Conservation (phyloP, 2,329 filamentous ascomycete genomes). For the Sporothrix brunneoviolacea region DNA sequence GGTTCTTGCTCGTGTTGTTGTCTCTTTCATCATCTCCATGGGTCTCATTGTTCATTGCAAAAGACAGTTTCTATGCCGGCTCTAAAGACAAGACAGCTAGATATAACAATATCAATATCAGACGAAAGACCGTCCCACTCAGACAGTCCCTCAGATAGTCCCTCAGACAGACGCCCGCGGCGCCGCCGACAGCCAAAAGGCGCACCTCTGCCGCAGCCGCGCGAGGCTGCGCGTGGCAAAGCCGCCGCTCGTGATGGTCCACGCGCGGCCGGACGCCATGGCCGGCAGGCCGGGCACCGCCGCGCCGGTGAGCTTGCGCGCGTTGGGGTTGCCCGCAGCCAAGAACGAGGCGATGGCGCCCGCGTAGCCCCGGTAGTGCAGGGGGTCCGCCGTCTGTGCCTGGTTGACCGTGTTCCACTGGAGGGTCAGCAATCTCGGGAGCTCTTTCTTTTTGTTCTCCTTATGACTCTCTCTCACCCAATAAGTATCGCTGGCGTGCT, state of each 20-base stretch:
- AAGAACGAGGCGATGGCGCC: conserved; percentile 57
- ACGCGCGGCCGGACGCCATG: conserved; percentile 38
- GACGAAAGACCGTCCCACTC: too few relatives aligned
- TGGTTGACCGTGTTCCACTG: conserved; percentile 51
- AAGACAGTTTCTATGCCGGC: too few relatives aligned
- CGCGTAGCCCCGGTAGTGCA: conserved; percentile 49
- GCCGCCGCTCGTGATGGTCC: conserved; percentile 40
- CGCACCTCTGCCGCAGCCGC: conserved; percentile 41
- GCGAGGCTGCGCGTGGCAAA: conserved; percentile 34
- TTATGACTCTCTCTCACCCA: too few relatives aligned
- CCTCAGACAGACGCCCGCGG: conserved; percentile 9
- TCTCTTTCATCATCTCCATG: too few relatives aligned
- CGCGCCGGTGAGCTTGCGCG: conserved; percentile 44
- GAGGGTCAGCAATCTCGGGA: too few relatives aligned
- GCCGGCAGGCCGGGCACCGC: conserved; percentile 39
- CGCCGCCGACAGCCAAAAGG: conserved; percentile 45
- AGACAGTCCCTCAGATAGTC: too few relatives aligned
- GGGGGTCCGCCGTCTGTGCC: conserved; percentile 43
- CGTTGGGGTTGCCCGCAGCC: conserved; percentile 51
- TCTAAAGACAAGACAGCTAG: too few relatives aligned
- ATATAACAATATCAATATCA: too few relatives aligned
- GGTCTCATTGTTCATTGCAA: too few relatives aligned
- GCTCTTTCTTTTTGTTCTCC: too few relatives aligned
- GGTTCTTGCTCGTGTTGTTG: too few relatives aligned
- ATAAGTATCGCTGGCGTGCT: conserved; percentile 50